Evolutionary conservation across 768 basidiomycete species (phyloP).

Genomic region (Lepiota venenata): DNA sequence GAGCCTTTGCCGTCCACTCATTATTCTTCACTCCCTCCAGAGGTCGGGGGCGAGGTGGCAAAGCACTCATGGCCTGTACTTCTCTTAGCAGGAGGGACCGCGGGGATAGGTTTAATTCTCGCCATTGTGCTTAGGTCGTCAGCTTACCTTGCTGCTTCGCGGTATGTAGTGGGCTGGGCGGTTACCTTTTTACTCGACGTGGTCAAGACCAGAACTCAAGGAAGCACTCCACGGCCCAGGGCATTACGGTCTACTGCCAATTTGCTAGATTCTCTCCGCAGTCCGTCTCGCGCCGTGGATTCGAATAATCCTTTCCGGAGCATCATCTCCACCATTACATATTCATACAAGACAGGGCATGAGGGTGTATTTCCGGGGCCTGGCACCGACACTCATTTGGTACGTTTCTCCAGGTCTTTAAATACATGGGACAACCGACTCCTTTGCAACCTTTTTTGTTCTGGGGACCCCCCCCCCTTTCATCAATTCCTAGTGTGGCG

Average conservation of each 20-base stretch:
- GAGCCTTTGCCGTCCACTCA: conserved; percentile 13
- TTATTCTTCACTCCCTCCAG: conserved; percentile 31
- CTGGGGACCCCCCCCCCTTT: neutral
- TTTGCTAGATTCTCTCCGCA: conserved; percentile 12
- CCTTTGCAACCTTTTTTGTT: neutral
- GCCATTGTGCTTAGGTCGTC: neutral
- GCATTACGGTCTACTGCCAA: conserved; percentile 3
- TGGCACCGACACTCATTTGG: conserved; percentile 81
- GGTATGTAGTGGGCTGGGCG: conserved; percentile 59
- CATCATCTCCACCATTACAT: conserved; percentile 51
- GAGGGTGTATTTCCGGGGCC: conserved; percentile 70
- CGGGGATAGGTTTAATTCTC: conserved; percentile 49
- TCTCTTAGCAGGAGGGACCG: conserved; percentile 71
- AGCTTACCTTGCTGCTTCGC: neutral
- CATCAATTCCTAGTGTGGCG: neutral
- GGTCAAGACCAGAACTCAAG: conserved; percentile 87
- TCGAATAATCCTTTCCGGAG: conserved; percentile 53
- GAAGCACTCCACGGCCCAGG: conserved; percentile 22
- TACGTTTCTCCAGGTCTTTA: conserved; percentile 26
- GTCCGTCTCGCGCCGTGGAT: neutral
- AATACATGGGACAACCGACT: neutral
- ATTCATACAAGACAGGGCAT: conserved; percentile 65
- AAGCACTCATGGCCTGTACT: conserved; percentile 49
- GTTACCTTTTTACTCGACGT: conserved; percentile 88
- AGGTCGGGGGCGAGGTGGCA: conserved; percentile 36